Conservation (phyloP, 176 grass and related monocot genomes). For the Guadua angustifolia region DNA sequence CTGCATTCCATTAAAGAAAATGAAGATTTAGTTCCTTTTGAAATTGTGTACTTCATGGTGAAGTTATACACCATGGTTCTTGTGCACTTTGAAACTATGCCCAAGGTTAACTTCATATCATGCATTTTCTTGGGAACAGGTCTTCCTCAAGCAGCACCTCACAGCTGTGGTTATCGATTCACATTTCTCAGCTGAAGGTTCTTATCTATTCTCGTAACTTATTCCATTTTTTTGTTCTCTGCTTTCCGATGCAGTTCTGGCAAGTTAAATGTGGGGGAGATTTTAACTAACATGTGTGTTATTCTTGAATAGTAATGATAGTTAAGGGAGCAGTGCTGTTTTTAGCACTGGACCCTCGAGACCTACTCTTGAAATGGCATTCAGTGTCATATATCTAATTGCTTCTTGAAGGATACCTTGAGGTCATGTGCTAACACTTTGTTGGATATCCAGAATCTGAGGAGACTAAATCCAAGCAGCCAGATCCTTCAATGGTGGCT, state of each 20-base stretch:
- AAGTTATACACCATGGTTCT: conserved; percentile 24
- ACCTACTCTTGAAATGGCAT: not conserved
- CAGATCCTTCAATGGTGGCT: conserved; percentile 27
- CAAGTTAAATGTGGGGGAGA: not conserved
- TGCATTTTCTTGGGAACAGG: conserved; percentile 48
- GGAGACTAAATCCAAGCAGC: conserved; percentile 44
- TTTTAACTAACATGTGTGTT: not conserved
- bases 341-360: not conserved
- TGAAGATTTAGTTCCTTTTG: not conserved
- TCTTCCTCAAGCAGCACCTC: conserved; percentile 95
- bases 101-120: not conserved
- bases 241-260: not conserved
- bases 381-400: conserved; percentile 6
- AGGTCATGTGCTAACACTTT: conserved; percentile 32
- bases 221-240: conserved; percentile 30
- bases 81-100: conserved; percentile 5
- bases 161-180: conserved; percentile 83
- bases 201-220: conserved; percentile 4
- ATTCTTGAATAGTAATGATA: not conserved
- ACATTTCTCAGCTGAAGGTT: conserved; percentile 91
- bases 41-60: not conserved
- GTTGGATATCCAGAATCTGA: conserved; percentile 52
- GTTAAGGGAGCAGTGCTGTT: not conserved
- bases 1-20: conserved; percentile 26
- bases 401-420: conserved; percentile 13